Percentiles rank a stretch among this genome's conserved stretches.
These are phyloP conservation scores for Trypanosoma mega DNA, from an alignment of 208 protist species.

Conservation along the genomic window DNA sequence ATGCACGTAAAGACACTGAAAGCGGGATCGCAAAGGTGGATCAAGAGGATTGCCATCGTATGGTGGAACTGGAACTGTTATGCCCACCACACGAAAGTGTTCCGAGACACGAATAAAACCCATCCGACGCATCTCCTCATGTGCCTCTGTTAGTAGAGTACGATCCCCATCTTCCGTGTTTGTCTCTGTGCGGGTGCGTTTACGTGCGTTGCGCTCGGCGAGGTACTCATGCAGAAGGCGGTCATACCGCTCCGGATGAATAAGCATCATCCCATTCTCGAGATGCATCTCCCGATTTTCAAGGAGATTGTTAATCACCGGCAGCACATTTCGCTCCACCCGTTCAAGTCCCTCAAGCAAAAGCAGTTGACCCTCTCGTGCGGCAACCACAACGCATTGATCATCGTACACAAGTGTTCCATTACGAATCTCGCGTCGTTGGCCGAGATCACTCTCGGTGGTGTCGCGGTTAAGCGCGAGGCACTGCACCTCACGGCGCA, in stretches of 20 bases:
- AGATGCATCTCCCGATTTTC: conserved; percentile 96
- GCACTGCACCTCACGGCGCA: conserved; percentile 83
- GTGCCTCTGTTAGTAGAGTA: conserved; percentile 26
- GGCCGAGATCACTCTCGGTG: conserved; percentile 95
- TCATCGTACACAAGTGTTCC: conserved; percentile 90
- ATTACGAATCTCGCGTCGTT: conserved; percentile 89
- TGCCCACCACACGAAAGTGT: conserved; percentile 93
- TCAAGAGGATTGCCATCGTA: conserved; percentile 88
- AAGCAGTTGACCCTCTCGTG: conserved; percentile 88
- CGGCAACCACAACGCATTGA: conserved; percentile 92
- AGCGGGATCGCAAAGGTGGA: conserved; percentile 81
- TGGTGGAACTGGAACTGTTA: conserved; percentile 91
- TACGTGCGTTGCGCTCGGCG: background rate
- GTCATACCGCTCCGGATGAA: conserved; percentile 89
- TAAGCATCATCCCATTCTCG: conserved; percentile 92
- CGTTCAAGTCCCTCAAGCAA: conserved; percentile 94
- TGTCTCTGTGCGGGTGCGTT: background rate
- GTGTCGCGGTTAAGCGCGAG: conserved; percentile 93
- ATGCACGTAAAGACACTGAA: conserved; percentile 79
- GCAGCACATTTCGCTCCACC: conserved; percentile 94
- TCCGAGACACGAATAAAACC: conserved; percentile 88
- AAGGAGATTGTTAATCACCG: conserved; percentile 95
- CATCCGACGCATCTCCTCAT: conserved; percentile 58
- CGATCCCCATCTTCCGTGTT: background rate
- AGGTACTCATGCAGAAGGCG: conserved; percentile 61